Base-by-base conservation (phyloP, 768 basidiomycete genomes). In the Sutorius australiensis region DNA sequence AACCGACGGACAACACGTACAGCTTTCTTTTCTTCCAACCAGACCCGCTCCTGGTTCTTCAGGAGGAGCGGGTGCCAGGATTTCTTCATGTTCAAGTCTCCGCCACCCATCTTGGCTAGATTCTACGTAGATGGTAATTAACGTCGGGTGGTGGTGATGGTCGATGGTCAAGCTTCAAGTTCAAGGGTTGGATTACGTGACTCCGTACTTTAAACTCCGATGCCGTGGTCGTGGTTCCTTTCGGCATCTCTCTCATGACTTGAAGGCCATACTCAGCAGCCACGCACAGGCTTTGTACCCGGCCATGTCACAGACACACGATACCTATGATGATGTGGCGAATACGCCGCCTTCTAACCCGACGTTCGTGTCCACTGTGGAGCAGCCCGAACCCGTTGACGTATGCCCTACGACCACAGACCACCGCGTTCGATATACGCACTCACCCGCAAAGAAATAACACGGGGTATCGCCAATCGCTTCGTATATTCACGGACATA, bases 51-150 rank as follows among this genome's bases (percentile, higher is more conserved):
- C 86, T 98, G 95, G 75, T 95, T 95, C 70, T 92, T 93, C 72
- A 97, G 73, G 73, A 95, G 89, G 80, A 94, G 86, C 81, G 95
- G 95, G 71, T 98, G 95, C 95, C 95, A 98, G 59, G 92, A 94
- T 81, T 97, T 95, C 75, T 91, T 97, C 95, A 98, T 98, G 67
- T 98, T 98, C 69, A 98, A 79, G 72, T 98, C 95, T 56, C 90
- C 95, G 54, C 95, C 94, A 83, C 95, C 95, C 95, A 98, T 98
- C 64, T 87, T 97, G 79, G 62, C 61, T 65, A 50, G 56, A 46
- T 66, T 63, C 51, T 52, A 51, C 6, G 61, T 24, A 36, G 41
- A 53, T 13, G 52, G n/a, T 46, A 47, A 34, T 40, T 13, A 44
- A 45, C 21, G 50, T 40, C 44, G 57, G n/a, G 54, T 53, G 14